A percentile compares a stretch with the other conserved stretches of the same genome.
Conservation (phyloP, 345 rosid genomes). For the Arabidopsis thaliana region DNA sequence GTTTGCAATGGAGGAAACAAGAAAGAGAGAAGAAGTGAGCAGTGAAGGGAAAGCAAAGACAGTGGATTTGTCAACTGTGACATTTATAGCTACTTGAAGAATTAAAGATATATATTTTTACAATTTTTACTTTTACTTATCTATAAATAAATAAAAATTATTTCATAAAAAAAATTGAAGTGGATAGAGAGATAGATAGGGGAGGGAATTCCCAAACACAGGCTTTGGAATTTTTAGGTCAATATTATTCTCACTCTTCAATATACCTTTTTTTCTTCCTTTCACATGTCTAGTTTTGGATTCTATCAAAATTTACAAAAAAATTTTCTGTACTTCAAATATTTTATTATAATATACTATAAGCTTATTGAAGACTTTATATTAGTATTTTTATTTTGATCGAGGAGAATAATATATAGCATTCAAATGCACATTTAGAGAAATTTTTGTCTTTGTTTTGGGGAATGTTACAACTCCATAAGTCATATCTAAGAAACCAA, state of each 20-base stretch:
- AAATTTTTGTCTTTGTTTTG: constrained; percentile 13
- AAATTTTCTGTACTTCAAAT: not conserved
- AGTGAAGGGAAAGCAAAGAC: constrained; percentile 57
- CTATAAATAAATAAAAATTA: not conserved
- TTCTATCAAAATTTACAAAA: constrained; percentile 13
- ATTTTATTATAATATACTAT: not conserved
- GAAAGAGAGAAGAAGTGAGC: constrained; percentile 46
- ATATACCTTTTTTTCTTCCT: constrained; percentile 26
- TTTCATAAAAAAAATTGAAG: not conserved
- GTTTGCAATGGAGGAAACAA: constrained; percentile 92
- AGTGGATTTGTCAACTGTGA: constrained; percentile 39
- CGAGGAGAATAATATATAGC: not conserved
- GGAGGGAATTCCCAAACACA: constrained; percentile 40
- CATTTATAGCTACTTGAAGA: constrained; percentile 54
- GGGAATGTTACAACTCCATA: constrained; percentile 34
- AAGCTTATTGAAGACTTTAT: not conserved
- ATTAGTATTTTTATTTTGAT: not conserved
- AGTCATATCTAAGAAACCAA: constrained; percentile 42
- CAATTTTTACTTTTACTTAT: not conserved
- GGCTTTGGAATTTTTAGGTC: constrained; percentile 33
- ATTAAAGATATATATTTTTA: not conserved
- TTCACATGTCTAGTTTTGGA: constrained; percentile 38
- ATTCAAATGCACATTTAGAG: constrained; percentile 3
- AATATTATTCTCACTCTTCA: constrained; percentile 36
- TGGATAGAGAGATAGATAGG: constrained; percentile 21